Base-by-base conservation (phyloP, 129 eudicot species). In the Tagetes erecta region DNA sequence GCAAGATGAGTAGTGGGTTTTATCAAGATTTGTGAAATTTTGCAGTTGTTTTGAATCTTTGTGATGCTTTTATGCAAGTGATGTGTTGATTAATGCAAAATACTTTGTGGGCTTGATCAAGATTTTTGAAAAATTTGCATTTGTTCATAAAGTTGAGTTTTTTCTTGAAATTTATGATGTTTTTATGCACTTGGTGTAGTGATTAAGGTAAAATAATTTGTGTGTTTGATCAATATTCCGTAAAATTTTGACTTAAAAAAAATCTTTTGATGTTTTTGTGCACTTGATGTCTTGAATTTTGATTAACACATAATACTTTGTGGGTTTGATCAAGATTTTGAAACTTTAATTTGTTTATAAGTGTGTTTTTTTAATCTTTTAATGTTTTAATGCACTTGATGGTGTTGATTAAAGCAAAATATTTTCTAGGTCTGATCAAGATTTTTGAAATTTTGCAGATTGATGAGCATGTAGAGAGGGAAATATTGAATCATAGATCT, bases 381-480 rank as follows among this genome's bases (percentile, higher is more conserved):
- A 6, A 34, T 35, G 67, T 35, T 34, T 36, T 60, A 2, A 35
- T 60, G 30, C 44, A 60, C 27, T 60, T 60, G 67, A 37, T 60
- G 27, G 27, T 8, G 50, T 44, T 73, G 45, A 3, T 60, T 10
- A 49, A 49, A 75, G 10, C 34, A 37, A 31, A 5, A 42, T 69
- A 38, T 4, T 31, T 14, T 44, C 40, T 13, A 6, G 52, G 70
- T 35, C 12, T 63, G 55, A 50, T 44, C 56, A 73, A 73, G 46
- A 34, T 77, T 68, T 70, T 14, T 62, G 3, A 50, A 47, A 4
- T 36, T 57, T 64, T 81, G 82, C 85, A 91, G 97, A 86, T 91
- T 80, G 97, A 91, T 86, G 97, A 91, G 68, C 94, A 78, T 84
- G 97, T 88, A 35, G 85, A 82, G 69, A 85, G 97, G 82, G 97